Percentiles rank a stretch among this genome's conserved stretches.
Evolutionary conservation across 768 basidiomycete species (phyloP).

Genomic region (Nidularia sp.): DNA sequence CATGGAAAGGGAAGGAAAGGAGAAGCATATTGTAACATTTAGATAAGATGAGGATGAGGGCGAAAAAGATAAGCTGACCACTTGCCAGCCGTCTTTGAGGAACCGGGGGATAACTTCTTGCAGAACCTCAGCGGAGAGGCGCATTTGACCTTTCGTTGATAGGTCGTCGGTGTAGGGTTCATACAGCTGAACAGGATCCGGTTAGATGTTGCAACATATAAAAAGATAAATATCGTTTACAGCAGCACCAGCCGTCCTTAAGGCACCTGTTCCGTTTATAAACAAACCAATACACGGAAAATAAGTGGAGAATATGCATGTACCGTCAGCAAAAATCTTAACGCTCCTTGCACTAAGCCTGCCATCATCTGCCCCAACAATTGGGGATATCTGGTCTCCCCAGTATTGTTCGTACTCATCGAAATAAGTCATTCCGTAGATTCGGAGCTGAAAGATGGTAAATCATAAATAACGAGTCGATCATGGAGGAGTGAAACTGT

Average conservation of each 20-base stretch:
- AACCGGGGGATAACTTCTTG: conserved; percentile 63
- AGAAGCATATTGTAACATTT: not conserved
- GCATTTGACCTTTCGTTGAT: conserved; percentile 72
- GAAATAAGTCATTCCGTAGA: conserved; percentile 76
- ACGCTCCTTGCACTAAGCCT: conserved; percentile 70
- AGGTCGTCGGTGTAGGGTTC: conserved; percentile 84
- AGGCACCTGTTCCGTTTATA: conserved; percentile 52
- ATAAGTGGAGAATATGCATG: conserved; percentile 1
- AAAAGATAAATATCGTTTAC: conserved; percentile 29
- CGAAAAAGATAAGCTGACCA: conserved; percentile 27
- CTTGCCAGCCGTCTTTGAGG: conserved; percentile 84
- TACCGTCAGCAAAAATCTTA: conserved; percentile 76
- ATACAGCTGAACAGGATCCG: conserved; percentile 45
- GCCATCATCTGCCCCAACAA: conserved; percentile 55
- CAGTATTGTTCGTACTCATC: conserved; percentile 67
- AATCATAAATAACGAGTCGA: not conserved
- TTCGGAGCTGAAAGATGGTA: conserved; percentile 47
- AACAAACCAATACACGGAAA: not conserved
- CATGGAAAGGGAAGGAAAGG: not conserved
- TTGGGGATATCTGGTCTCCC: conserved; percentile 57
- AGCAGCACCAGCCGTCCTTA: conserved; percentile 89
- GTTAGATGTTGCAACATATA: conserved; percentile 1
- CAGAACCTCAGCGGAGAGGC: conserved; percentile 59
- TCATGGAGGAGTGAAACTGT: not conserved
- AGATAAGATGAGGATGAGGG: not conserved